phyloP scores from a whole-genome alignment of 306 rosid genomes.

The Herpetospermum pedunculosum region DNA sequence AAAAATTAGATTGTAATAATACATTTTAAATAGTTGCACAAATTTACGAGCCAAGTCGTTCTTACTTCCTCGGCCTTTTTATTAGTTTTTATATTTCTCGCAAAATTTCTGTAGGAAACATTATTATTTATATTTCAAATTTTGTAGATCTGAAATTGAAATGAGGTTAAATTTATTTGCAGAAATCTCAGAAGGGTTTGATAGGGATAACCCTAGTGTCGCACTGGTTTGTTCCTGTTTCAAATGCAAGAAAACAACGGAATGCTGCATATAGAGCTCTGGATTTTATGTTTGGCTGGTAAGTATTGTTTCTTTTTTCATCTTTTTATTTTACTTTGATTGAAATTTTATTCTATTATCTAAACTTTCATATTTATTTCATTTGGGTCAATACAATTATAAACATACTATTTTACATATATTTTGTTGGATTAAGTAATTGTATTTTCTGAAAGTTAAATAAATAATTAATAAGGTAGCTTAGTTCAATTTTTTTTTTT shows the following conservation, averaged over 20 bases:
- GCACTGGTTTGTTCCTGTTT: slow-evolving; percentile 36
- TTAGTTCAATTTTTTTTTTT: no score
- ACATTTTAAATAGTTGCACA: no score
- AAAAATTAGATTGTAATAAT: no score
- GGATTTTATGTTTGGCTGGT: slow-evolving; percentile 69
- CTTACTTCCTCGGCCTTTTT: background rate
- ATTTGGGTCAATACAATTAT: no score
- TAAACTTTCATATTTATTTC: no score
- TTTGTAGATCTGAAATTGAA: background rate
- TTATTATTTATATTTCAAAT: background rate
- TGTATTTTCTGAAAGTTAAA: no score
- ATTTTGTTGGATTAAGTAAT: no score
- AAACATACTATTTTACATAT: no score
- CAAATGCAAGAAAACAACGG: slow-evolving; percentile 8
- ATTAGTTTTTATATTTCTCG: background rate
- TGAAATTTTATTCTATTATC: no score
- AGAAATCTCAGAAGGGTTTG: slow-evolving; percentile 50
- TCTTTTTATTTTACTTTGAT: background rate
- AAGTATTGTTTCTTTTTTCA: background rate
- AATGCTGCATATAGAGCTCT: slow-evolving; percentile 34
- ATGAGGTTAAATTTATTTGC: background rate
- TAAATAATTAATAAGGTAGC: no score
- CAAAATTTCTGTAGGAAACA: background rate
- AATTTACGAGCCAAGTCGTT: no score
- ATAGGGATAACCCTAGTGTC: slow-evolving; percentile 40